Evolutionary conservation across 2,329 filamentous ascomycete genomes (phyloP), one percentile per base, ranked within the genome.

Genomic region (Colletotrichum theobromicola): DNA sequence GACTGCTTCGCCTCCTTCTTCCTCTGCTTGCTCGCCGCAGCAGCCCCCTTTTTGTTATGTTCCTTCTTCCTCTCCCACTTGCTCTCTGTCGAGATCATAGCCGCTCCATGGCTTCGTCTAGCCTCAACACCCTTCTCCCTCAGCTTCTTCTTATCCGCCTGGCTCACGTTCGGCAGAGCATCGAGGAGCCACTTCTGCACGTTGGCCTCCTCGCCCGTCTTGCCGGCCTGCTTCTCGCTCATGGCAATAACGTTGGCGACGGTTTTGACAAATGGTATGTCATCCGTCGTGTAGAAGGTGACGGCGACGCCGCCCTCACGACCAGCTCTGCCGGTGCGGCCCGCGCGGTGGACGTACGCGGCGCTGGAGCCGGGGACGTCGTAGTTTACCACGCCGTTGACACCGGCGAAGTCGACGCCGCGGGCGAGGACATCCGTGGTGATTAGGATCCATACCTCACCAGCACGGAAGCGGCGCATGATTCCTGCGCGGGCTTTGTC

Each of bases 351-450:
- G 8, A 99, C 94, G 81, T 99, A 99, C 2, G 92, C 92, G 0
- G 96, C 96, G 7, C 94, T 94, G 0, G 94, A 96, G n/a, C 93
- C 95, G 0, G 97, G 97, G 10, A 98, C 95, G 83, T 99, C 97
- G 85, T 98, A 99, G 85, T 98, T 99, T 66, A 99, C 94, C 0
- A 99, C 96, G 60, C 96, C 95, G 80, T 98, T 98, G 76, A 99
- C 93, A 64, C 97, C 97, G 10, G 94, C 92, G 86, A 99, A 98
- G 84, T 99, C 97, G 53, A 99, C 93, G 24, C 97, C 97, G 37
- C 97, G 94, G 18, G 96, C 94, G 13, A 99, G 88, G 9, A 99
- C 90, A 81, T 99, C 97, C 0, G 97, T 99, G 0, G 97, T 98
- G 82, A 99, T 97, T 42, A 99, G 89, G 8, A 98, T 92, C 97